Conservation (phyloP, 208 protist species). For the Crithidia acanthocephali region DNA sequence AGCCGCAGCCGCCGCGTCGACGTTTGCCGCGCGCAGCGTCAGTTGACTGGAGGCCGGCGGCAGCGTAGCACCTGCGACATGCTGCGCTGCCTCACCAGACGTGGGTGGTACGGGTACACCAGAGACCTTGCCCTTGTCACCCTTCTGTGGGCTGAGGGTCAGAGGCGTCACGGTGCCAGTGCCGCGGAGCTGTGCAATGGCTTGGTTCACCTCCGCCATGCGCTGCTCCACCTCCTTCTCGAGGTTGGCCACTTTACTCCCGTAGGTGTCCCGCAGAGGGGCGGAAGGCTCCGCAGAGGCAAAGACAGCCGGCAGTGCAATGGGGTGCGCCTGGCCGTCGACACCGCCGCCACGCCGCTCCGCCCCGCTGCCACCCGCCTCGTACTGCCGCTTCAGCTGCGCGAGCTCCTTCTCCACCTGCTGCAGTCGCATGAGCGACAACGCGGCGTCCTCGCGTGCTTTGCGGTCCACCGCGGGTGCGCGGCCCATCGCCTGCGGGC, state of each 20-base stretch:
- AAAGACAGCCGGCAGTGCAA: background rate
- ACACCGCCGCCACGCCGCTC: background rate
- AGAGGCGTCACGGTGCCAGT: slow-evolving; percentile 8
- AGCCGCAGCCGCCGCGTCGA: background rate
- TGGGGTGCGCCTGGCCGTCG: background rate
- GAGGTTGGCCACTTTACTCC: slow-evolving; percentile 56
- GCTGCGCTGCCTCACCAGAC: background rate
- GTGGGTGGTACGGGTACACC: background rate
- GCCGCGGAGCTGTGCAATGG: slow-evolving; percentile 65
- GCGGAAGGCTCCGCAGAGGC: slow-evolving; percentile 1
- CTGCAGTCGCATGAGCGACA: slow-evolving; percentile 86
- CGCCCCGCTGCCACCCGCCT: background rate
- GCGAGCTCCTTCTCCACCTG: slow-evolving; percentile 77
- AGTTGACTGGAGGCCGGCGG: slow-evolving; percentile 6
- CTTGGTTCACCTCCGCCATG: slow-evolving; percentile 87
- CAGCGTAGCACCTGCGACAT: background rate
- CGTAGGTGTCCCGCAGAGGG: slow-evolving; percentile 64
- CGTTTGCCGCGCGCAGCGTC: slow-evolving; percentile 17
- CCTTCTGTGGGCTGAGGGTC: slow-evolving; percentile 17
- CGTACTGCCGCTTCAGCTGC: slow-evolving; percentile 43
- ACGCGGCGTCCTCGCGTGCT: slow-evolving; percentile 82
- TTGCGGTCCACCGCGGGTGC: slow-evolving; percentile 74
- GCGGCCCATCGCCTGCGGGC: slow-evolving; percentile 14
- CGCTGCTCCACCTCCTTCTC: slow-evolving; percentile 85
- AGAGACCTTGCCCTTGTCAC: background rate